Evolutionary conservation across 2,329 filamentous ascomycete species (phyloP).

Genomic region (Diaporthe caulivora): DNA sequence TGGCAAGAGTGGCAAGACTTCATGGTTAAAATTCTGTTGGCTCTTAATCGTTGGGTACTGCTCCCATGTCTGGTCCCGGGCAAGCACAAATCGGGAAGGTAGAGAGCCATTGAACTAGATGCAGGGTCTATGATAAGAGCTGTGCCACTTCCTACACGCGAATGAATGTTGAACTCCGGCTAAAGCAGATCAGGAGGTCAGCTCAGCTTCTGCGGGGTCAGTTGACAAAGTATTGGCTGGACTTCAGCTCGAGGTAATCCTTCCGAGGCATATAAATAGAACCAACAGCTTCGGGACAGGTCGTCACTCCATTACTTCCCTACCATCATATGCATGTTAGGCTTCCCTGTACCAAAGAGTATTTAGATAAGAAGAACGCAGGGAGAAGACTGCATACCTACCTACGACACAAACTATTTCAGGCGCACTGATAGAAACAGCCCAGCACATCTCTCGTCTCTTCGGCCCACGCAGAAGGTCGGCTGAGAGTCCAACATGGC

Average conservation of each 20-base stretch:
- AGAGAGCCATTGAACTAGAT: not conserved
- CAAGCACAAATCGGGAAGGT: constrained; percentile 1
- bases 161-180: not conserved
- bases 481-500: not conserved
- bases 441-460: not conserved
- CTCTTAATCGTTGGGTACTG: not conserved
- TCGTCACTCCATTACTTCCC: not conserved
- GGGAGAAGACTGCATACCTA: not conserved
- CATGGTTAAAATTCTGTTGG: not conserved
- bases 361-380: not conserved
- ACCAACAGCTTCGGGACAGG: not conserved
- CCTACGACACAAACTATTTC: not conserved
- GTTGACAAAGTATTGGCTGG: not conserved
- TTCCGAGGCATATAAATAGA: not conserved
- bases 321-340: not conserved
- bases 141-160: not conserved
- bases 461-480: not conserved
- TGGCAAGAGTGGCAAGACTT: not conserved
- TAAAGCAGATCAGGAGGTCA: not conserved
- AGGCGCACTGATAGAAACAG: not conserved
- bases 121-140: not conserved
- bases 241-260: not conserved
- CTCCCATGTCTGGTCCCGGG: not conserved
- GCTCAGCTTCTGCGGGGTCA: not conserved
- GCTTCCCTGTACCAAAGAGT: not conserved